These are phyloP conservation scores for Intubia oerlemansii DNA, from an alignment of 2,329 filamentous ascomycete genomes.

Conservation along the genomic window DNA sequence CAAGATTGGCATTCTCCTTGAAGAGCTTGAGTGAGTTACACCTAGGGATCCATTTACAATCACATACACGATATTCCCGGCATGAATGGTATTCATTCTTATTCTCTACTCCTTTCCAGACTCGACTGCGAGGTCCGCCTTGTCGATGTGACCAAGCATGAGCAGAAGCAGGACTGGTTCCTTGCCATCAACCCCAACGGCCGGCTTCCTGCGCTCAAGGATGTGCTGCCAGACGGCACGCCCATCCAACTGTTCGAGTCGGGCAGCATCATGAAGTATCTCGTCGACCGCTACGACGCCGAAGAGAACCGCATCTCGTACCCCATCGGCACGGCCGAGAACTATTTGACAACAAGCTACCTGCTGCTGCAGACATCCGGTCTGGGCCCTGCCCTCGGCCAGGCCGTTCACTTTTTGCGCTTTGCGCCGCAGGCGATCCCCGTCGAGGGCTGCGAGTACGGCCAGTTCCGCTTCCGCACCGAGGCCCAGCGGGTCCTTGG, in stretches of 20 bases:
- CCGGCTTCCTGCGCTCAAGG: conserved; percentile 71
- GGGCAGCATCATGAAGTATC: conserved; percentile 66
- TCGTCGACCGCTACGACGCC: conserved; percentile 61
- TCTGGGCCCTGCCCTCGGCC: conserved; percentile 63
- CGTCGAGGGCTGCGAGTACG: no score
- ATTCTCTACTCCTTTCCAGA: background rate
- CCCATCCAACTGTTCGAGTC: conserved; percentile 63
- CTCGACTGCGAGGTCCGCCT: background rate
- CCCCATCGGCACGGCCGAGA: conserved; percentile 47
- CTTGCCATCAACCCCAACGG: conserved; percentile 84
- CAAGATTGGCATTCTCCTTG: no score
- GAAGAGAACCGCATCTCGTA: conserved; percentile 72
- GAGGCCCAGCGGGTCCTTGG: conserved; percentile 69
- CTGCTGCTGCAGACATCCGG: conserved; percentile 60
- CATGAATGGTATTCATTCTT: no score
- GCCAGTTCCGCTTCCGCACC: conserved; percentile 48
- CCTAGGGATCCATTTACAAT: no score
- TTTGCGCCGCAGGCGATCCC: conserved; percentile 70
- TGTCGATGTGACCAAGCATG: conserved; percentile 47
- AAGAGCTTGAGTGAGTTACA: no score
- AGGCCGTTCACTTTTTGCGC: conserved; percentile 65
- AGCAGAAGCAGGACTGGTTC: conserved; percentile 70
- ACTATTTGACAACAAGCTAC: conserved; percentile 29
- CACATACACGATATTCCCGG: no score
- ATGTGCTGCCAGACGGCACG: conserved; percentile 53